Base-by-base conservation (phyloP, 2,329 filamentous ascomycete genomes). In the Nothophoma quercina region DNA sequence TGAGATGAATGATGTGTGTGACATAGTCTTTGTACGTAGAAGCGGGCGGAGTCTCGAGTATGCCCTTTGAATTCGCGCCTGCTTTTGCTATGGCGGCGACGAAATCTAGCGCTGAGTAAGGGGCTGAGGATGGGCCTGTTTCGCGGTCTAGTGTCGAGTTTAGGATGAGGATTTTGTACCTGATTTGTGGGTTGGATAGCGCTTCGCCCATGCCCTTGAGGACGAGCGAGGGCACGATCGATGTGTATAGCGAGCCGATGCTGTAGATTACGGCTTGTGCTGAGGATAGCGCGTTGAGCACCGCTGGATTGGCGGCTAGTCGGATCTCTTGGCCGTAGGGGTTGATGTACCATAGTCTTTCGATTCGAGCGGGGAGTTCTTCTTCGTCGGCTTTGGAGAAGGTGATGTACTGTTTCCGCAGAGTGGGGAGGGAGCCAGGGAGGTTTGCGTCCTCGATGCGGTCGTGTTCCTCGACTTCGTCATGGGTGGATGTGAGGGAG, bases 301-400 rank as follows among this genome's bases (percentile, higher is more conserved):
- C 91, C 42, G 91, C 87, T 0, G 91, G 87, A 66, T 96, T 98
- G 2, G 91, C 89, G 0, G 87, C 83, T 0, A 93, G 90, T 15
- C 88, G 85, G 62, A 98, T 97, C 74, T 97, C 93, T 70, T 97
- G 91, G n/a, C 93, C 93, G 72, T 97, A 98, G 0, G 93, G 93
- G 68, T 97, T 98, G 77, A 98, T 98, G 78, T 98, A 98, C 91
- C 92, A 98, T 25, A 98, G 82, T 2, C 93, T 79, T 47, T 87
- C 81, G 62, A 98, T 96, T 22, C 90, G 83, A 0, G 88, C 83
- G 0, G 90, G 84, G 1, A 98, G 80, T 47, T 93, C 90, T 55
- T 90, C 85, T 58, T 91, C 88, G 30, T 85, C 80, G 3, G 65
- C 59, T 76, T 98, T 98, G 67, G 84, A 88, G 71, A 96, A 96